phyloP scores from a whole-genome alignment of 2,329 filamentous ascomycete genomes.

The Exutisphaerella laricina region DNA sequence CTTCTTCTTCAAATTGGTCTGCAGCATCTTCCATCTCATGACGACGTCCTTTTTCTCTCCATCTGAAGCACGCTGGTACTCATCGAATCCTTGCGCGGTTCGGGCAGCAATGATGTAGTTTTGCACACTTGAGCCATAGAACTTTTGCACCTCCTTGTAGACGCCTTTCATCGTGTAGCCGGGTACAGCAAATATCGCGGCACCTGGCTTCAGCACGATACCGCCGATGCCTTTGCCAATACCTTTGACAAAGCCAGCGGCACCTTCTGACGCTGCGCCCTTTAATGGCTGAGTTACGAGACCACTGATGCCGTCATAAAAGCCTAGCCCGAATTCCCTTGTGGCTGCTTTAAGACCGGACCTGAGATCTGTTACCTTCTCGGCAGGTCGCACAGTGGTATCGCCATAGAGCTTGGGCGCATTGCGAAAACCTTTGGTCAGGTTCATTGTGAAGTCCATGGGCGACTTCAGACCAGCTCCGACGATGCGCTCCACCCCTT shows the following conservation, averaged over 20 bases:
- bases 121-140: slow-evolving; percentile 63
- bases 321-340: slow-evolving; percentile 63
- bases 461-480: slow-evolving; percentile 59
- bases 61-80: slow-evolving; percentile 49
- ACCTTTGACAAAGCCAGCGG: slow-evolving; percentile 65
- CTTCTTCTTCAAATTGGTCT: slow-evolving; percentile 55
- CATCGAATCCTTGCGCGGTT: slow-evolving; percentile 67
- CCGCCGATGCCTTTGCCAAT: slow-evolving; percentile 75
- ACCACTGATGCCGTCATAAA: slow-evolving; percentile 71
- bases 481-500: slow-evolving; percentile 35
- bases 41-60: slow-evolving; percentile 62
- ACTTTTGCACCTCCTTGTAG: slow-evolving; percentile 64
- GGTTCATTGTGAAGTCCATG: slow-evolving; percentile 75
- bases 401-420: slow-evolving; percentile 81
- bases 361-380: slow-evolving; percentile 71
- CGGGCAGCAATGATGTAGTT: slow-evolving; percentile 76
- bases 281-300: slow-evolving; percentile 66
- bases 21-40: slow-evolving; percentile 57
- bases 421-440: slow-evolving; percentile 84
- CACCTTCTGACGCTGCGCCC: slow-evolving; percentile 58
- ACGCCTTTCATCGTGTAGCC: slow-evolving; percentile 75
- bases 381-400: slow-evolving; percentile 68
- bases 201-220: slow-evolving; percentile 66
- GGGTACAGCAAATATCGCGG: slow-evolving; percentile 52
- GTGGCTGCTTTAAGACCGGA: slow-evolving; percentile 68